phyloP scores from a whole-genome alignment of 148 eudicot species.

The Heliosperma pusillum region DNA sequence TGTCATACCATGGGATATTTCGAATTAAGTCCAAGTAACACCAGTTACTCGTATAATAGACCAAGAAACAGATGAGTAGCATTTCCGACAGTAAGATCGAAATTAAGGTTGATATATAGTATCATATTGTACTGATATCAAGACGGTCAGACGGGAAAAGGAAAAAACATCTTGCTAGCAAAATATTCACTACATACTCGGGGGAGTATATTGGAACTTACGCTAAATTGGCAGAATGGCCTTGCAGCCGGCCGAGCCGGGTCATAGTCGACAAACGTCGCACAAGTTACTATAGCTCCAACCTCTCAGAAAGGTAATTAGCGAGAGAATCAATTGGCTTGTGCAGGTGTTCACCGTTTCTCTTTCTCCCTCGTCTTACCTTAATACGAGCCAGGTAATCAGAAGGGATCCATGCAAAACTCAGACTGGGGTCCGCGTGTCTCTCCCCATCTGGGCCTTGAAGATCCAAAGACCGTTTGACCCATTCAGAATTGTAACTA shows the following conservation, averaged over 20 bases:
- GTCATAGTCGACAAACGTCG: neutral
- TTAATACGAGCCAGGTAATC: conserved; percentile 87
- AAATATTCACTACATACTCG: too few species aligned
- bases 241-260: conserved; percentile 52
- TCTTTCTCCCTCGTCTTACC: conserved; percentile 34
- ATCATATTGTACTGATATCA: neutral
- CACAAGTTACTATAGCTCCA: conserved; percentile 30
- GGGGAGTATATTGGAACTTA: too few species aligned
- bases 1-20: too few species aligned
- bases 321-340: conserved; percentile 67
- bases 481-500: conserved; percentile 63
- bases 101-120: neutral
- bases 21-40: too few species aligned
- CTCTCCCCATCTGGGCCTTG: conserved; percentile 44
- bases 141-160: neutral
- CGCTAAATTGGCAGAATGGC: conserved; percentile 61
- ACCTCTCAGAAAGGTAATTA: conserved; percentile 55
- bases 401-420: conserved; percentile 88
- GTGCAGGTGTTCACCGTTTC: conserved; percentile 14
- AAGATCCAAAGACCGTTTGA: conserved; percentile 38
- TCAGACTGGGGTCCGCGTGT: conserved; percentile 43
- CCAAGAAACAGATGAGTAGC: too few species aligned
- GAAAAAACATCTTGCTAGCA: neutral
- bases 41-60: too few species aligned
- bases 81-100: neutral